phyloP scores from a whole-genome alignment of 192 early-diverging fungal species.

The Linnemannia exigua region DNA sequence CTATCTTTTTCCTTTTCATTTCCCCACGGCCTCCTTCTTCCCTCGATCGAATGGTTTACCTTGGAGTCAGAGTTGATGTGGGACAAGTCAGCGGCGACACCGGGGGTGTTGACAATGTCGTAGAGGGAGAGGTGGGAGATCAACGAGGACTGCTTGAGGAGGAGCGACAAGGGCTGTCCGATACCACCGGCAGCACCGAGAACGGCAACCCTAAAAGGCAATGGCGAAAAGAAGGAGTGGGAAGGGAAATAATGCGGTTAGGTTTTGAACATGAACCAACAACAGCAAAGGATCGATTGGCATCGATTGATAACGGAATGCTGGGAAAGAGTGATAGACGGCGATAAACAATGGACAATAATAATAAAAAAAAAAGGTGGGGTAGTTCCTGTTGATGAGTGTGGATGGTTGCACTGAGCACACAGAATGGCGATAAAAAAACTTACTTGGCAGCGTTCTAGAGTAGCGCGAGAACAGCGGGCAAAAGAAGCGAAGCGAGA shows the following conservation, averaged over 20 bases:
- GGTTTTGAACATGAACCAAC: background rate
- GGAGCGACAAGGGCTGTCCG: slow-evolving; percentile 96
- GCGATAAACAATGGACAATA: background rate
- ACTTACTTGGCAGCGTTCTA: slow-evolving; percentile 63
- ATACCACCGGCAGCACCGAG: slow-evolving; percentile 86
- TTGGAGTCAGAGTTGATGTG: slow-evolving; percentile 92
- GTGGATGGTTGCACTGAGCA: background rate
- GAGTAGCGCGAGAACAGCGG: background rate
- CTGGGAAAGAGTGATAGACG: background rate
- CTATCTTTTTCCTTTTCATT: background rate
- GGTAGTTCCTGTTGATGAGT: background rate
- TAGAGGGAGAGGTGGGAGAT: slow-evolving; percentile 92
- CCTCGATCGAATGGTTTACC: slow-evolving; percentile 53
- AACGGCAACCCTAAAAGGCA: slow-evolving; percentile 59
- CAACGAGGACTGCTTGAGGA: slow-evolving; percentile 90
- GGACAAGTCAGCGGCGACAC: slow-evolving; percentile 93
- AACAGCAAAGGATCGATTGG: background rate
- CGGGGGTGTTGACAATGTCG: slow-evolving; percentile 98
- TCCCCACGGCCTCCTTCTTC: background rate
- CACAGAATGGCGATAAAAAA: background rate
- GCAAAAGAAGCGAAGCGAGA: background rate
- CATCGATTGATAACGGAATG: background rate
- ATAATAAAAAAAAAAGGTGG: background rate
- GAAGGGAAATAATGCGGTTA: background rate
- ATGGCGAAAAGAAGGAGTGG: background rate